phyloP scores from a whole-genome alignment of 768 basidiomycete genomes.

The Auricularia auricula-judae region DNA sequence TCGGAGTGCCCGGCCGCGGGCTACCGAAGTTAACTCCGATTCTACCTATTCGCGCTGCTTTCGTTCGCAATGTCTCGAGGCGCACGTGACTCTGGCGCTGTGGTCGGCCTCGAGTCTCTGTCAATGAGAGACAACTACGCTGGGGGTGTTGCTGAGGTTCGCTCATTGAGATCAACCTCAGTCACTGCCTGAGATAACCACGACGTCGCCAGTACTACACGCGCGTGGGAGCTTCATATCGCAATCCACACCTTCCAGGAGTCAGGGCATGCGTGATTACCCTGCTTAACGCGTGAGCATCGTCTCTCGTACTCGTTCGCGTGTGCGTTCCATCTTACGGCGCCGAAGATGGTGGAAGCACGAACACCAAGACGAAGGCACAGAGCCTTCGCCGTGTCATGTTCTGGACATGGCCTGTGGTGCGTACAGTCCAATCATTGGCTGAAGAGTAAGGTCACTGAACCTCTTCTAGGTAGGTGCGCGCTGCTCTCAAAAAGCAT shows the following conservation, averaged over 20 bases:
- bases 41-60: no score
- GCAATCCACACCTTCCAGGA: constrained; percentile 64
- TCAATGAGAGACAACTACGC: constrained; percentile 43
- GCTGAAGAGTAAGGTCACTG: constrained; percentile 3
- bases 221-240: constrained; percentile 55
- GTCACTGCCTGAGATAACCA: not conserved
- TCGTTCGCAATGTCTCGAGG: constrained; percentile 14
- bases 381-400: constrained; percentile 13
- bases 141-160: constrained; percentile 50
- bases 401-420: constrained; percentile 55
- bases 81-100: constrained; percentile 11
- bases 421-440: not conserved
- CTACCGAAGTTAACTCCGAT: no score
- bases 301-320: not conserved
- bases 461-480: not conserved
- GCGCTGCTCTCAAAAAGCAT: not conserved
- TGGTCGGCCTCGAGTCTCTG: constrained; percentile 18
- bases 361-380: constrained; percentile 11
- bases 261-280: constrained; percentile 42
- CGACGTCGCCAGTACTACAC: constrained; percentile 38
- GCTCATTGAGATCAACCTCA: constrained; percentile 5
- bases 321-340: constrained; percentile 5
- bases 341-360: constrained; percentile 25
- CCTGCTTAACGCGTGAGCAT: constrained; percentile 38
- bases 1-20: no score